phyloP scores from a whole-genome alignment of 768 basidiomycete genomes.

The Cyclocybe aegerita region DNA sequence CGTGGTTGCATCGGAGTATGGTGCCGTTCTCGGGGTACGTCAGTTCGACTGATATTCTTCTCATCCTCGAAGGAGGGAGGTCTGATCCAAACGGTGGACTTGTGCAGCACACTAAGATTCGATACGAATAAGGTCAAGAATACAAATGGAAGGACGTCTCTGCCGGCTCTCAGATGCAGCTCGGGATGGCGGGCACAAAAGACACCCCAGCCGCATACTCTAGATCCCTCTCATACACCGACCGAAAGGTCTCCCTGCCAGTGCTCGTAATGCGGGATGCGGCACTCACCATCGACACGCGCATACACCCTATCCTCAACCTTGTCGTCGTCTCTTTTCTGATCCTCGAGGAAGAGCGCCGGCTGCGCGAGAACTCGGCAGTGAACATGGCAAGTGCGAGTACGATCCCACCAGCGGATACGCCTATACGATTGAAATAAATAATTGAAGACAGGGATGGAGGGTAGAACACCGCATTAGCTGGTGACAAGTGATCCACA shows the following conservation, averaged over 20 bases:
- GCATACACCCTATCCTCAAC: conserved; percentile 36
- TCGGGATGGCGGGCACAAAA: too few relatives aligned
- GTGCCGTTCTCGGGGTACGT: conserved; percentile 41
- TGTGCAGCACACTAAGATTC: conserved; percentile 36
- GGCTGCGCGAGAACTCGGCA: conserved; percentile 27
- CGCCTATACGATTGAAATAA: too few relatives aligned
- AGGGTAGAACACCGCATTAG: too few relatives aligned
- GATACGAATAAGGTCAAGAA: conserved; percentile 27
- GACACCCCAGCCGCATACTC: conserved; percentile 27
- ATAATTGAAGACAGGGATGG: too few relatives aligned
- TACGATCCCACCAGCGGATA: too few relatives aligned
- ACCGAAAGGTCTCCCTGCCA: conserved; percentile 19
- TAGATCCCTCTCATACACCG: conserved; percentile 21
- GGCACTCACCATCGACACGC: conserved; percentile 26
- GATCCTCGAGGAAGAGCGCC: conserved; percentile 38
- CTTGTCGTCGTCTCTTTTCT: conserved; percentile 39
- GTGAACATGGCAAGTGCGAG: conserved; percentile 15
- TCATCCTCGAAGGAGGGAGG: too few relatives aligned
- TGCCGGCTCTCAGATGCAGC: conserved; percentile 34
- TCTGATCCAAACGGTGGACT: not conserved
- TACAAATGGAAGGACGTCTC: conserved; percentile 43
- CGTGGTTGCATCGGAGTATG: conserved; percentile 40
- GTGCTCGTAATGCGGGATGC: conserved; percentile 24
- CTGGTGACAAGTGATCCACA: too few relatives aligned
- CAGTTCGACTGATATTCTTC: not conserved